Conservation (phyloP, 164 flowering plant species). For the Tetracentron sinense region DNA sequence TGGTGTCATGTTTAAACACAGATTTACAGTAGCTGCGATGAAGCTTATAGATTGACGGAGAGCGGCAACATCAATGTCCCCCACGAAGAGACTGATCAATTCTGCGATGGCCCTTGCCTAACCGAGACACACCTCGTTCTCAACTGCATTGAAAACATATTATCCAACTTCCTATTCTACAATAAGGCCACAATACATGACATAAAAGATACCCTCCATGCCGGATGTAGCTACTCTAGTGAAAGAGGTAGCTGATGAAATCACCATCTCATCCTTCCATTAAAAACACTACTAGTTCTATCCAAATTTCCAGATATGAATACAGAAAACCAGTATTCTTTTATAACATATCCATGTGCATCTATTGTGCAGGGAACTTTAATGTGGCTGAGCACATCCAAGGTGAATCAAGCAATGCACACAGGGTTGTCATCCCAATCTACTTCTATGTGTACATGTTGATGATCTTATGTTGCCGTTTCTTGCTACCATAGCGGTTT, state of each 20-base stretch:
- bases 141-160: slow-evolving; percentile 48
- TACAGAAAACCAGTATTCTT: no score
- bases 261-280: not conserved
- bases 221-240: slow-evolving; percentile 58
- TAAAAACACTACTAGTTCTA: no score
- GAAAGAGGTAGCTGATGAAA: slow-evolving; percentile 42
- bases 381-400: slow-evolving; percentile 58
- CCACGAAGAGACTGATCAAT: slow-evolving; percentile 43
- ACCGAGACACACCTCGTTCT: slow-evolving; percentile 68
- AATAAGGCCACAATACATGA: slow-evolving; percentile 61
- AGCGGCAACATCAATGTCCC: slow-evolving; percentile 66
- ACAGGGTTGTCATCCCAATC: not conserved
- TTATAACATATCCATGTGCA: no score
- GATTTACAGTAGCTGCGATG: slow-evolving; percentile 71
- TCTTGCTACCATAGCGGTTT: no score
- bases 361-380: slow-evolving; percentile 64
- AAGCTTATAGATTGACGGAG: slow-evolving; percentile 51
- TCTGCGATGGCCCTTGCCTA: slow-evolving; percentile 76
- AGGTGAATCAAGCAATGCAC: slow-evolving; percentile 25
- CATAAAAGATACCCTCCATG: slow-evolving; percentile 48
- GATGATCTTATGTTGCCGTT: slow-evolving; percentile 13
- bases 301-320: no score
- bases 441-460: not conserved
- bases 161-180: slow-evolving; percentile 52
- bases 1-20: no score